phyloP scores from a whole-genome alignment of 1,284 basidiomycete species.

The Naganishia sp. region DNA sequence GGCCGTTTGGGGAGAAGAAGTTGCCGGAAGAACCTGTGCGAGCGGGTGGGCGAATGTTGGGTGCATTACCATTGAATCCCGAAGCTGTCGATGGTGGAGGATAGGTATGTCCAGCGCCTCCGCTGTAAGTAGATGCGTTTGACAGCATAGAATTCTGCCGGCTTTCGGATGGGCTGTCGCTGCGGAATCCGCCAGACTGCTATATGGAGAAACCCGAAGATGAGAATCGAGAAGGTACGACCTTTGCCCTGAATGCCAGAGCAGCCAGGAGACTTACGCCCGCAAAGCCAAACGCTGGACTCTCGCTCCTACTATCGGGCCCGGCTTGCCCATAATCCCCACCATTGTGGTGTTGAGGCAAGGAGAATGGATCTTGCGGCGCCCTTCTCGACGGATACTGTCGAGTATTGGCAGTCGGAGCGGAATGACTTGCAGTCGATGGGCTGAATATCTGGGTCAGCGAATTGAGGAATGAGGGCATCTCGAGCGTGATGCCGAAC shows the following conservation, averaged over 20 bases:
- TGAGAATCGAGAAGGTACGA: no score
- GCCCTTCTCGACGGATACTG: slow-evolving; percentile 13
- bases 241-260: no score
- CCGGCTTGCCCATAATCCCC: slow-evolving; percentile 6
- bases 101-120: slow-evolving; percentile 16
- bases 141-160: slow-evolving; percentile 19
- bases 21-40: slow-evolving; percentile 22
- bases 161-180: slow-evolving; percentile 12
- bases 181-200: slow-evolving; percentile 13
- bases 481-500: background rate
- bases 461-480: slow-evolving; percentile 23
- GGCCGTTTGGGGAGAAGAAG: slow-evolving; percentile 30
- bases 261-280: background rate
- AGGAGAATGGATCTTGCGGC: slow-evolving; percentile 8
- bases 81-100: slow-evolving; percentile 16
- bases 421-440: background rate
- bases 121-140: slow-evolving; percentile 21
- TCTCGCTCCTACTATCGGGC: slow-evolving; percentile 13
- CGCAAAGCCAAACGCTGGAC: slow-evolving; percentile 18
- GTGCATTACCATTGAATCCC: slow-evolving; percentile 6
- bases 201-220: background rate
- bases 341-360: slow-evolving; percentile 19
- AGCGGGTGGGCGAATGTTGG: slow-evolving; percentile 12
- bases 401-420: background rate
- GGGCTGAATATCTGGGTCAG: slow-evolving; percentile 28